phyloP scores from a whole-genome alignment of 2,329 filamentous ascomycete species.

The Aureobasidium melanogenum region DNA sequence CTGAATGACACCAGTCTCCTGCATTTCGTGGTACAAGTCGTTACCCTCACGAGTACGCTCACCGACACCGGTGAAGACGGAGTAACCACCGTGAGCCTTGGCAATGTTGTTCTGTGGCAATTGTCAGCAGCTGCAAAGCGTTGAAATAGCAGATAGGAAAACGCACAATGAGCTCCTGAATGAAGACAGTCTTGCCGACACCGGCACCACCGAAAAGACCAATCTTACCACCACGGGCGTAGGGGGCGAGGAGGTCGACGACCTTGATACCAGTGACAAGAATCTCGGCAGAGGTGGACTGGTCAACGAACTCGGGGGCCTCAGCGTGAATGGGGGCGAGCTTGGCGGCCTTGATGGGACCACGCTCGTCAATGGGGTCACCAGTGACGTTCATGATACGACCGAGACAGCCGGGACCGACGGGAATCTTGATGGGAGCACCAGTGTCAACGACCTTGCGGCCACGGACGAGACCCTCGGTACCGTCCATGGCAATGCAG shows the following conservation, averaged over 20 bases:
- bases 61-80: conserved; percentile 99
- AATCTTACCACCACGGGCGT: conserved; percentile 99
- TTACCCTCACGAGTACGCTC: conserved; percentile 99
- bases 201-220: conserved; percentile 99
- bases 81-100: conserved; percentile 99
- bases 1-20: conserved; percentile 99
- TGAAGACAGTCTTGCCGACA: conserved; percentile 99
- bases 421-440: conserved; percentile 89
- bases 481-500: conserved; percentile 99
- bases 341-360: conserved; percentile 91
- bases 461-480: conserved; percentile 97
- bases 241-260: conserved; percentile 96
- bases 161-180: conserved; percentile 93
- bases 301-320: conserved; percentile 82
- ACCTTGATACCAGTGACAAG: conserved; percentile 99
- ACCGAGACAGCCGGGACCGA: conserved; percentile 85
- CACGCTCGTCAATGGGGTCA: conserved; percentile 99
- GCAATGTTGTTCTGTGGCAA: conserved; percentile 86
- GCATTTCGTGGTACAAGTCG: conserved; percentile 99
- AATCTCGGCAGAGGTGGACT: conserved; percentile 93
- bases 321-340: conserved; percentile 87
- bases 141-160: background rate
- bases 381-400: conserved; percentile 99
- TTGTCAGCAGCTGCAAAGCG: background rate
- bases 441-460: conserved; percentile 79